Base-by-base conservation (phyloP, 768 basidiomycete genomes). In the Amanita inopinata region DNA sequence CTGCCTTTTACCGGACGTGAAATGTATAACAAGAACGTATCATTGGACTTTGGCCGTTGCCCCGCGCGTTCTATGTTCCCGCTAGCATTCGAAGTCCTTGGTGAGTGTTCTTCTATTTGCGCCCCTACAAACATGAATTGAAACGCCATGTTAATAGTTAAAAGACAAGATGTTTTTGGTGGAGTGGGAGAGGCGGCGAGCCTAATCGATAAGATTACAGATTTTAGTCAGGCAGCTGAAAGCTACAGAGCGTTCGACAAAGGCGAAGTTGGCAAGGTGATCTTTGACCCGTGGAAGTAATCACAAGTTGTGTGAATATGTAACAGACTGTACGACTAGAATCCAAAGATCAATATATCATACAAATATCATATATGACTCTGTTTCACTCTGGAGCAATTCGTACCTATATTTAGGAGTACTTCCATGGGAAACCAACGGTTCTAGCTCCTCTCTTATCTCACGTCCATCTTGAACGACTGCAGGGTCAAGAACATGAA, bases 251-350 rank as follows among this genome's bases (percentile, higher is more conserved):
- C 71, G 19, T 89, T 87, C 48, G 80, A 89, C 49, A 76, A 80
- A 56, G 79, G 80, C 15, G 63, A 70, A 54, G 71, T 82, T 28
- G 86, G 86, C 0, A 87, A 89, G 60, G 74, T 83, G 7, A 63
- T 87, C 23, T 86, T 89, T 51, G 78, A 83, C 58, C 82, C 81
- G 19, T 86, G 80, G 83, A n/a, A n/a, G n/a, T n/a, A n/a, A n/a
- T n/a, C n/a, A n/a, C n/a, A n/a, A n/a, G n/a, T n/a, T n/a, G n/a
- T n/a, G n/a, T n/a, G n/a, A n/a, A n/a, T n/a, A n/a, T n/a, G n/a
- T n/a, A n/a, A n/a, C n/a, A n/a, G n/a, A n/a, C n/a, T n/a, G n/a
- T n/a, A n/a, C n/a, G n/a, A n/a, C n/a, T n/a, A n/a, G n/a, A n/a
- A n/a, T n/a, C n/a, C n/a, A n/a, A n/a, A n/a, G n/a, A n/a, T n/a